Evolutionary conservation across 805 yeast genomes (phyloP).

Genomic region (Yarrowia sp.): DNA sequence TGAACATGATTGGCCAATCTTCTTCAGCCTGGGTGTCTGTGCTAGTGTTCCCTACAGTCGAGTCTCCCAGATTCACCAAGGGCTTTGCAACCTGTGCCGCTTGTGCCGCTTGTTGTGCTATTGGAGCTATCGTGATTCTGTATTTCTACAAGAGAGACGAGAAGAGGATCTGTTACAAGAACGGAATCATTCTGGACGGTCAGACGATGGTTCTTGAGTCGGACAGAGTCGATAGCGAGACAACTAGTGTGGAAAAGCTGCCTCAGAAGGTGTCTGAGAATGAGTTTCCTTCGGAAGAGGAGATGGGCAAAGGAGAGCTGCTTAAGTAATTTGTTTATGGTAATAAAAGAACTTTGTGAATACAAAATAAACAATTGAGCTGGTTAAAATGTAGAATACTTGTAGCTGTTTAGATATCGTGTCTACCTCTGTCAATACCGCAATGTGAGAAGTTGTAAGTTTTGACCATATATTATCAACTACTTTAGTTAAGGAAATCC

Average conservation of each 20-base stretch:
- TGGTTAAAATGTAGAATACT: no score
- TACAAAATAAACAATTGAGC: no score
- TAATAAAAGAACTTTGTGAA: no score
- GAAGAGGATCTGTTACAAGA: constrained; percentile 54
- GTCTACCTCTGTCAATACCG: no score
- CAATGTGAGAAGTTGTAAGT: no score
- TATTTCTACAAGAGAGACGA: constrained; percentile 64
- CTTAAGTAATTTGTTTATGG: no score
- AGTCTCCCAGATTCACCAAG: constrained; percentile 46
- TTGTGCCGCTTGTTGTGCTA: constrained; percentile 39
- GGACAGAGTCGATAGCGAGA: not conserved
- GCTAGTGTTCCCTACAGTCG: constrained; percentile 51
- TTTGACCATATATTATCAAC: no score
- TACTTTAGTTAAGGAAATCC: no score
- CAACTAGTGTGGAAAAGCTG: not conserved
- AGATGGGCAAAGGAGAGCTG: not conserved
- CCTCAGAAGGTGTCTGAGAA: not conserved
- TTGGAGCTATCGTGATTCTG: constrained; percentile 53
- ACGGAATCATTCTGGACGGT: constrained; percentile 53
- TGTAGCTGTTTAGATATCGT: no score
- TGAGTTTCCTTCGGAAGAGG: not conserved
- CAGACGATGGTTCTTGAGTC: not conserved
- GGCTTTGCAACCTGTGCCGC: constrained; percentile 45
- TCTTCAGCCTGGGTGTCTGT: constrained; percentile 63
- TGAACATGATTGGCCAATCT: constrained; percentile 60